These are phyloP conservation scores for Pterulicium gracile DNA, from an alignment of 1,284 basidiomycete genomes.

Conservation along the genomic window DNA sequence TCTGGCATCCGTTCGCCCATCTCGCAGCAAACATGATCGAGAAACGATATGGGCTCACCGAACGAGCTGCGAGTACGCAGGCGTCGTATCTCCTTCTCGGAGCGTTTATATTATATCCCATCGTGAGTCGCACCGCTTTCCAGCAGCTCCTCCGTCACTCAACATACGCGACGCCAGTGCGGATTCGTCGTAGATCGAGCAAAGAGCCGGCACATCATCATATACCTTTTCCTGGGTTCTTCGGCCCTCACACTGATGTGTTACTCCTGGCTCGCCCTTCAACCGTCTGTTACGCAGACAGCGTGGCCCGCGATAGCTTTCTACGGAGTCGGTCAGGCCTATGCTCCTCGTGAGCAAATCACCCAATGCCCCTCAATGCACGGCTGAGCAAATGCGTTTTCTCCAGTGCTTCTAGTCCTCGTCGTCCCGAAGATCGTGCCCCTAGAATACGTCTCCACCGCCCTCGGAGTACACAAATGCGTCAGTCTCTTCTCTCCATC, in stretches of 20 bases:
- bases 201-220: conserved; percentile 44
- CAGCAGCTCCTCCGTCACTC: not conserved
- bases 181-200: conserved; percentile 51
- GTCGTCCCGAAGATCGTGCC: conserved; percentile 67
- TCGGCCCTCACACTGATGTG: conserved; percentile 52
- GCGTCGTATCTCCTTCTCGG: conserved; percentile 70
- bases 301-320: conserved; percentile 52
- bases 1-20: conserved; percentile 74
- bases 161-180: conserved; percentile 26
- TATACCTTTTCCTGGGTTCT: conserved; percentile 47
- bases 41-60: conserved; percentile 49
- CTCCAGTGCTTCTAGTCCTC: conserved; percentile 57
- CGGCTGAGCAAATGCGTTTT: too few relatives aligned
- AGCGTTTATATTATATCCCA: conserved; percentile 63
- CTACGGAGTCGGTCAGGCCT: conserved; percentile 64
- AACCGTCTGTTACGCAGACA: conserved; percentile 41
- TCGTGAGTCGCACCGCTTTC: conserved; percentile 27
- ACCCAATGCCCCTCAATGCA: conserved; percentile 1
- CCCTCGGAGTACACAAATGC: conserved; percentile 70
- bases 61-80: conserved; percentile 47
- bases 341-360: conserved; percentile 44
- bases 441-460: conserved; percentile 64
- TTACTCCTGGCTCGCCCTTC: conserved; percentile 58
- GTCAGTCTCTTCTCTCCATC: conserved; percentile 27
- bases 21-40: conserved; percentile 72